Base-by-base conservation (phyloP, 139 green algal genomes). In the Gonium pectorale region DNA sequence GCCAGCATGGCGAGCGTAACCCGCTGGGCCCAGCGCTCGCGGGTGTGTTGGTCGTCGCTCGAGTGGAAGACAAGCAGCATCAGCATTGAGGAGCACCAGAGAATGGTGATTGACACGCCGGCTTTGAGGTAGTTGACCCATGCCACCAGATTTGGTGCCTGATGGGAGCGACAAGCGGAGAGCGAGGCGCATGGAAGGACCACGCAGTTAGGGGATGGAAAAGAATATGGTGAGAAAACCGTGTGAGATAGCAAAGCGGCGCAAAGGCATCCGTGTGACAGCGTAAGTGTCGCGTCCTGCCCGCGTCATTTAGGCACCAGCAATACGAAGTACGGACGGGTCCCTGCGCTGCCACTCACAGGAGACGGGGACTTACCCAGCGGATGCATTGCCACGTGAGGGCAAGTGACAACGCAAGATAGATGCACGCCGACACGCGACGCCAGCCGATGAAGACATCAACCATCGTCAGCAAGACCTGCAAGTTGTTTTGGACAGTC, bases 1-100 rank as follows among this genome's bases (percentile, higher is more conserved):
- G 43, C 69, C 43, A 78, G 69, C 69, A 78, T 78, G 69, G 29
- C 29, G 7, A 60, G 17, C 7, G 69, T 78, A 43, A 78, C 41
- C 27, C 2, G 1, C 7, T 37, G 21, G 17, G 5, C 6, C 66
- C 66, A 72, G 37, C 17, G 24, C 22, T 52, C 22, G 33, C n/a
- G 33, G 26, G 13, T 3, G 9, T 8, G 1, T 5, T 27, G 15
- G 63, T 38, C 29, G 21, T 51, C 38, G 21, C 66, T 38, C 21
- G 66, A 38, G 8, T 31, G 17, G 38, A 52, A 72, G 21, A 72
- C 66, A 5, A 72, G 66, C 66, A 72, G 66, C 22, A 72, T 21
- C 2, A 21, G 4, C 17, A 8, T 22, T 3, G 22, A 2, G 5
- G 37, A 31, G 24, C 37, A 49, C 66, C 66, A 72, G 22, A 41